Conservation (phyloP, 2,329 filamentous ascomycete species). For the Pseudogymnoascus sp. region DNA sequence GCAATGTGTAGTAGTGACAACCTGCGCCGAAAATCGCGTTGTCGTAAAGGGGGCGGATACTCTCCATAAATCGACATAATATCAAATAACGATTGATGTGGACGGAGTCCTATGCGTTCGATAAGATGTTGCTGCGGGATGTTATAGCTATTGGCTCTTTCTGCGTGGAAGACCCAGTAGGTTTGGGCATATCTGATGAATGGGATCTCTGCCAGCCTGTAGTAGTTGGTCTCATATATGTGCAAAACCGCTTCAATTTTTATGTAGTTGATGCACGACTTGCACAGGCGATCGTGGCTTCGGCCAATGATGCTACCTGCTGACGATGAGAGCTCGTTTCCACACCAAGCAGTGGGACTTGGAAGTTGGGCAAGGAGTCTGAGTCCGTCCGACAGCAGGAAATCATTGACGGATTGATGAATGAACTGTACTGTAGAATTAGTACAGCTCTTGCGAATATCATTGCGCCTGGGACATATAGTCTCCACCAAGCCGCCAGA, state of each 20-base stretch:
- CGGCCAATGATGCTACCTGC: conserved; percentile 8
- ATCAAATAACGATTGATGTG: not conserved
- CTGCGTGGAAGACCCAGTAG: conserved; percentile 13
- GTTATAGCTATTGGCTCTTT: conserved; percentile 6
- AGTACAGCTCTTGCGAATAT: too few species aligned
- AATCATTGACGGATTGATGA: conserved; percentile 15
- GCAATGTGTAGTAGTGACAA: conserved; percentile 13
- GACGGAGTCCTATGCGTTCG: not conserved
- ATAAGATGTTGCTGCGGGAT: not conserved
- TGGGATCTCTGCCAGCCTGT: not conserved
- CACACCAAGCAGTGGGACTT: not conserved
- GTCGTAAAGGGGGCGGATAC: too few species aligned
- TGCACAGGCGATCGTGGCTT: conserved; percentile 12
- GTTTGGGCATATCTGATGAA: not conserved
- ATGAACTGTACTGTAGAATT: conserved; percentile 30
- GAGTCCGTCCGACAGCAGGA: not conserved
- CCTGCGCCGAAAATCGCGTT: not conserved
- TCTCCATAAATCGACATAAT: too few species aligned
- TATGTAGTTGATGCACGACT: conserved; percentile 14
- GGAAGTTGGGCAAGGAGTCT: not conserved
- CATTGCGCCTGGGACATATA: conserved; percentile 10
- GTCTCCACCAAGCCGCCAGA: conserved; percentile 20
- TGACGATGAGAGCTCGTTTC: not conserved
- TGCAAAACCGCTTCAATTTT: not conserved
- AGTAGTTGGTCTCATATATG: not conserved